These are phyloP conservation scores for Mycosphaerelloides madeirae DNA, from an alignment of 2,329 filamentous ascomycete species.

Conservation along the genomic window DNA sequence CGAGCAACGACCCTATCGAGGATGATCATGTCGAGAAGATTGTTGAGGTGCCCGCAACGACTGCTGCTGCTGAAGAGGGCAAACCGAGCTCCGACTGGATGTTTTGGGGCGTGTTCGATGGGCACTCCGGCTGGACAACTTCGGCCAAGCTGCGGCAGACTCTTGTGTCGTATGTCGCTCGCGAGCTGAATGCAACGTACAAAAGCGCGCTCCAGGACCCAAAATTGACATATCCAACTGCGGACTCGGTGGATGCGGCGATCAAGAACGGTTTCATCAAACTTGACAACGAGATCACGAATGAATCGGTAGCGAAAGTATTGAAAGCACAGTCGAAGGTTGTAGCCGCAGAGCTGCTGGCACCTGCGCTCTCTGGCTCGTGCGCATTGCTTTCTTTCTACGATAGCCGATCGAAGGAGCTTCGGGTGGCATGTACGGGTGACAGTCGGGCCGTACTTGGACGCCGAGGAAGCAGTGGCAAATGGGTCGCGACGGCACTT, in stretches of 20 bases:
- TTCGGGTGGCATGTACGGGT: slow-evolving; percentile 92
- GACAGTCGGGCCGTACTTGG: slow-evolving; percentile 95
- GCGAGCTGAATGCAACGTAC: slow-evolving; percentile 89
- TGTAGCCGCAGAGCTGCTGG: slow-evolving; percentile 85
- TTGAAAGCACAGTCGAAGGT: slow-evolving; percentile 82
- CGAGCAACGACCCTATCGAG: slow-evolving; percentile 96
- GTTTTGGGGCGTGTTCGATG: slow-evolving; percentile 99
- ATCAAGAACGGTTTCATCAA: slow-evolving; percentile 89
- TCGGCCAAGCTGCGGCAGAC: slow-evolving; percentile 92
- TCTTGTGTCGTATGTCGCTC: slow-evolving; percentile 85
- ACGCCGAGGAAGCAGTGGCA: slow-evolving; percentile 68
- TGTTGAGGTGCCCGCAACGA: slow-evolving; percentile 71
- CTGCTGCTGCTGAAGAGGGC: slow-evolving; percentile 51
- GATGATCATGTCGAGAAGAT: slow-evolving; percentile 99
- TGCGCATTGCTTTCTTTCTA: slow-evolving; percentile 96
- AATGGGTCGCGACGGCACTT: slow-evolving; percentile 86
- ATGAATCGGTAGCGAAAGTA: slow-evolving; percentile 88
- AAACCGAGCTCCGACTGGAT: slow-evolving; percentile 81
- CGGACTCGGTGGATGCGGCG: slow-evolving; percentile 78
- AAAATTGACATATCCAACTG: slow-evolving; percentile 59
- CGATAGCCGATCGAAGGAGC: slow-evolving; percentile 76
- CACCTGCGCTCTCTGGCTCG: slow-evolving; percentile 91
- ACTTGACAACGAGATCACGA: slow-evolving; percentile 89
- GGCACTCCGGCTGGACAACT: slow-evolving; percentile 96
- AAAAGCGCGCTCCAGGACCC: slow-evolving; percentile 62